These are phyloP conservation scores for Cryphonectria parasitica DNA, from an alignment of 2,329 filamentous ascomycete species.

Conservation along the genomic window DNA sequence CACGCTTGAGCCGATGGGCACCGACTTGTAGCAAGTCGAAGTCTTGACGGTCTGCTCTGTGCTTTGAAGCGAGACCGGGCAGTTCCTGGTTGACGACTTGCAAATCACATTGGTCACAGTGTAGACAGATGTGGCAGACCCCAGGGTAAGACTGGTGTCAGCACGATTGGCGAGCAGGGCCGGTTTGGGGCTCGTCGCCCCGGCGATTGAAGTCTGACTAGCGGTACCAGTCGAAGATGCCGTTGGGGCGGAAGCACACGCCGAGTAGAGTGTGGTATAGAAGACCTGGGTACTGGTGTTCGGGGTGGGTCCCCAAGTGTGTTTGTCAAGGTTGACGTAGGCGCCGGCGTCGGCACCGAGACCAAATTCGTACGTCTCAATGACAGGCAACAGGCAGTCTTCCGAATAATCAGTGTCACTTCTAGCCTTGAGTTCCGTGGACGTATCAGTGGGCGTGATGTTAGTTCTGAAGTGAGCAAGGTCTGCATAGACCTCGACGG, in stretches of 20 bases:
- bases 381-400: slow-evolving; percentile 49
- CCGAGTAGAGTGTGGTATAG: slow-evolving; percentile 53
- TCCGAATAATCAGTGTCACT: slow-evolving; percentile 34
- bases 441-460: slow-evolving; percentile 43
- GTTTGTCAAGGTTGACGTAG: slow-evolving; percentile 46
- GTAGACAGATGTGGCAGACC: slow-evolving; percentile 44
- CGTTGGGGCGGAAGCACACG: slow-evolving; percentile 43
- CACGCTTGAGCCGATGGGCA: slow-evolving; percentile 43
- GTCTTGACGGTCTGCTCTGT: slow-evolving; percentile 45
- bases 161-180: slow-evolving; percentile 25
- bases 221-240: slow-evolving; percentile 28
- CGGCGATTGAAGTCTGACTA: slow-evolving; percentile 25
- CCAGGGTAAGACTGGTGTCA: slow-evolving; percentile 40
- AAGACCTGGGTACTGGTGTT: slow-evolving; percentile 54
- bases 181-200: slow-evolving; percentile 27
- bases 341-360: slow-evolving; percentile 60
- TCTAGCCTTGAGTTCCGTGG: slow-evolving; percentile 28
- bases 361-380: slow-evolving; percentile 55
- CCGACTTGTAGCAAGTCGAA: slow-evolving; percentile 45
- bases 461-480: slow-evolving; percentile 59
- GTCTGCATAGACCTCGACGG: slow-evolving; percentile 48
- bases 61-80: slow-evolving; percentile 54
- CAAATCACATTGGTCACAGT: slow-evolving; percentile 52
- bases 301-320: slow-evolving; percentile 55
- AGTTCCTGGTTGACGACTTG: slow-evolving; percentile 47